These are phyloP conservation scores for Elsinoe australis DNA, from an alignment of 2,329 filamentous ascomycete species.

Conservation along the genomic window DNA sequence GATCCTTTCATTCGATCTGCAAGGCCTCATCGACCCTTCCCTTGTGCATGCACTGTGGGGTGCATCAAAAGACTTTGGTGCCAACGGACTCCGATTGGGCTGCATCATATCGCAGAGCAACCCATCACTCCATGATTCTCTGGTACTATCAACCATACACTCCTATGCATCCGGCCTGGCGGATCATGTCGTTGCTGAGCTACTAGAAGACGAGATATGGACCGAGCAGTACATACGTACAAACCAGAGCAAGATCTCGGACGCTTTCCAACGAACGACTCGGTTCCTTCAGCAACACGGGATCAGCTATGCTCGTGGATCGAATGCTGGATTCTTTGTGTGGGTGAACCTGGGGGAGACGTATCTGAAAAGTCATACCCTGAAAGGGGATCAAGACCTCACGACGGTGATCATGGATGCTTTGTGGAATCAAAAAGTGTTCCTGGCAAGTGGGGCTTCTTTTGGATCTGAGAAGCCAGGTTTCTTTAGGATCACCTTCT, in stretches of 20 bases:
- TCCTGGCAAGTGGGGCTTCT: constrained; percentile 44
- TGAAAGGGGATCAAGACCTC: constrained; percentile 27
- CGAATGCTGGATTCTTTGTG: constrained; percentile 42
- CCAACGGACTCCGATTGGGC: constrained; percentile 30
- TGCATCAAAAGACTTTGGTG: constrained; percentile 31
- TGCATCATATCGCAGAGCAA: constrained; percentile 25
- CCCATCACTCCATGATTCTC: constrained; percentile 25
- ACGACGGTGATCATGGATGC: constrained; percentile 42
- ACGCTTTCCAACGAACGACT: constrained; percentile 21
- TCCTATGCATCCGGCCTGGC: constrained; percentile 24
- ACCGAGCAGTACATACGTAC: constrained; percentile 22
- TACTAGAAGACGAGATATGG: constrained; percentile 29
- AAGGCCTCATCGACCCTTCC: constrained; percentile 20
- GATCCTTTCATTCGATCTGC: constrained; percentile 24
- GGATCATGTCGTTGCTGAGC: constrained; percentile 29
- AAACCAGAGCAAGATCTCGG: constrained; percentile 22
- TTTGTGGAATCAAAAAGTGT: constrained; percentile 43
- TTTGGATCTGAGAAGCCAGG: constrained; percentile 41
- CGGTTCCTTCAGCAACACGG: constrained; percentile 25
- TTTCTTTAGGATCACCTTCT: constrained; percentile 50
- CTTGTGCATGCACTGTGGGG: constrained; percentile 31
- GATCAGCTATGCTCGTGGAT: constrained; percentile 33
- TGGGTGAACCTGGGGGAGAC: constrained; percentile 35
- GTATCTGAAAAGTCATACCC: neutral
- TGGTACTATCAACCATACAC: constrained; percentile 25